Evolutionary conservation across 139 green algal genomes (phyloP), one percentile per base, ranked within the genome.

Genomic region (Coelastrella sp.): DNA sequence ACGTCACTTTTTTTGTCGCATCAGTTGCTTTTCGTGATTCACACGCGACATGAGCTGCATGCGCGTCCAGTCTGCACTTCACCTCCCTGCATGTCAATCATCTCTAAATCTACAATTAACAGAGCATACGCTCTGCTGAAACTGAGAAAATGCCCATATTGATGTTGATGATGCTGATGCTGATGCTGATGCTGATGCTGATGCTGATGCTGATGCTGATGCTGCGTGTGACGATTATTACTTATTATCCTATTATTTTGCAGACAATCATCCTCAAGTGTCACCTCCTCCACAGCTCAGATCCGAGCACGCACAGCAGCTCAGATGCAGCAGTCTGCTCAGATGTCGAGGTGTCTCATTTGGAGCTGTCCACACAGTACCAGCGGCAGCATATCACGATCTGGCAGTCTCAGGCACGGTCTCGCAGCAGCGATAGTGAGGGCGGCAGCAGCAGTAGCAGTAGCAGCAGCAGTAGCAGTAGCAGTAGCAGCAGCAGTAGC

Each of bases 401-500:
- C 58, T 85, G 79, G 79, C 79, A 85, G 57, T 8, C 11, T 83
- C 20, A 70, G 20, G 68, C 58, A 56, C n/a, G 7, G 27, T 19
- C 7, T 12, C 5, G 78, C 17, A 66, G 49, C 27, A 70, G 63
- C 14, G 12, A 35, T 24, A 12, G 20, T 10, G 9, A 56, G 72
- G 9, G n/a, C 22, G 20, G n/a, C n/a, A 49, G 49, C 25, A 82
- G 9, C 4, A 20, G 17, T 24, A 70, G 80, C 80, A 49, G 35
- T 49, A 49, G 35, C 35, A 49, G 35, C 3, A 49, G 35, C 35
- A 49, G 35, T 49, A 49, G 35, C n/a, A 49, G 49, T 49, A 82
- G 9, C 4, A 20, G 17, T 24, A 70, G 80, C 80, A 85, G 78
- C 35, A 84, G 78, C 6, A 84, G 80, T 24, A 85, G 78, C 78